A percentile compares a stretch with the other conserved stretches of the same genome.
phyloP scores from a whole-genome alignment of 257 asterid species.

The Solanum boliviense region DNA sequence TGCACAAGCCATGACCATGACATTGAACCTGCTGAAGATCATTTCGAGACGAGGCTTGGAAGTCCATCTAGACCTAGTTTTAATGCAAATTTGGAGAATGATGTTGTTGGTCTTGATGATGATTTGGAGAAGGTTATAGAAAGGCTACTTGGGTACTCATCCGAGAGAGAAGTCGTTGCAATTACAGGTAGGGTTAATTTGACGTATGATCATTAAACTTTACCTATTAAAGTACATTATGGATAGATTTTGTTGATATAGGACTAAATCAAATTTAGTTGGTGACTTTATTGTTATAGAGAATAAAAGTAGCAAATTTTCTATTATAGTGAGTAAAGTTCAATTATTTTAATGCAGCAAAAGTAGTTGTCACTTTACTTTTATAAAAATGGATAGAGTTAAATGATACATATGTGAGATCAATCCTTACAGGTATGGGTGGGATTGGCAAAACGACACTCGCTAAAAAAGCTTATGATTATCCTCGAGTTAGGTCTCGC shows the following conservation, averaged over 20 bases:
- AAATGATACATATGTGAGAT: background rate
- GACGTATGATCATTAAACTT: background rate
- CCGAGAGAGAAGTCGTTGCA: background rate
- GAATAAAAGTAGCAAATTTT: background rate
- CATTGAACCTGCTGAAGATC: background rate
- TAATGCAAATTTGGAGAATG: background rate
- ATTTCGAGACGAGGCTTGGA: background rate
- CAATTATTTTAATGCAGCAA: background rate
- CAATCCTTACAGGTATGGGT: background rate
- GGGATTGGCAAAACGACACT: conserved; percentile 18
- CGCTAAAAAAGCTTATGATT: conserved; percentile 18
- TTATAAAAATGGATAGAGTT: no score
- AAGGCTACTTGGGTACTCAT: background rate
- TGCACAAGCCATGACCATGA: background rate
- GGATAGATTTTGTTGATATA: background rate
- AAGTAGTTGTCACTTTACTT: background rate
- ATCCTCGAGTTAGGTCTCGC: conserved; percentile 13
- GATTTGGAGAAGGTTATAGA: background rate
- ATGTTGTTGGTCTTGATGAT: conserved; percentile 1
- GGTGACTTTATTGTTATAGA: background rate
- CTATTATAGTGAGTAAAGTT: background rate
- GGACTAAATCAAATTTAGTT: background rate
- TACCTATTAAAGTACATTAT: background rate
- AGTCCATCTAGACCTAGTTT: background rate
- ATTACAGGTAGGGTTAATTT: background rate